Base-by-base conservation (phyloP, 768 basidiomycete species). In the Cystobasidium onofrii region DNA sequence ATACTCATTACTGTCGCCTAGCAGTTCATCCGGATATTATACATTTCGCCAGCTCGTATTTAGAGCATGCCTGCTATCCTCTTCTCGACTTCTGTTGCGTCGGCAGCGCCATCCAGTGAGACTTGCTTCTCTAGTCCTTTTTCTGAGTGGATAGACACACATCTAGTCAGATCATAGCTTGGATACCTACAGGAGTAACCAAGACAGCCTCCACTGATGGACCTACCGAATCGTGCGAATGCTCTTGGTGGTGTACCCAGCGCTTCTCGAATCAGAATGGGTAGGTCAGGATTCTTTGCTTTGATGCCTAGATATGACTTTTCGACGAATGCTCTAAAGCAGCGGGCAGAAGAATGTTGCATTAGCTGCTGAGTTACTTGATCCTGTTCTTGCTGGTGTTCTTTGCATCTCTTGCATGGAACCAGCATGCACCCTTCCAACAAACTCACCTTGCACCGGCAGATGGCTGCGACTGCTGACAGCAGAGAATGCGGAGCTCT, bases 211-310 rank as follows among this genome's bases (percentile, higher is more conserved):
- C 31, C 12, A 12, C 0, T 7, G 13, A n/a, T 23, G 23, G 13
- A 69, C 79, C 33, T 50, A 80, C 79, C 79, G 20, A 79, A 78
- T 34, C 79, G 57, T 0, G 74, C 77, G 44, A 78, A 79, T 7
- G 74, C 79, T 25, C 79, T 13, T 27, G 79, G 77, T 4, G 79
- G 79, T 20, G 78, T 77, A 0, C 79, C 79, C 25, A 46, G 36
- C 20, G 78, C 78, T 60, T 80, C 77, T n/a, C 79, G 75, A 46
- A 80, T 76, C 25, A 80, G 52, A 46, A 80, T 74, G 1, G 78
- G 78, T 27, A 80, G 36, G 41, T 76, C 76, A 6, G 79, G 79
- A 76, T 80, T 80, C 43, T 76, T 75, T 10, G 64, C 39, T 72
- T 79, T 79, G 73, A 79, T 39, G 2, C 70, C 31, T 0, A 77